Evolutionary conservation across 225 moss, liverwort and hornwort genomes (phyloP).

Genomic region (Marchantia polymorpha): DNA sequence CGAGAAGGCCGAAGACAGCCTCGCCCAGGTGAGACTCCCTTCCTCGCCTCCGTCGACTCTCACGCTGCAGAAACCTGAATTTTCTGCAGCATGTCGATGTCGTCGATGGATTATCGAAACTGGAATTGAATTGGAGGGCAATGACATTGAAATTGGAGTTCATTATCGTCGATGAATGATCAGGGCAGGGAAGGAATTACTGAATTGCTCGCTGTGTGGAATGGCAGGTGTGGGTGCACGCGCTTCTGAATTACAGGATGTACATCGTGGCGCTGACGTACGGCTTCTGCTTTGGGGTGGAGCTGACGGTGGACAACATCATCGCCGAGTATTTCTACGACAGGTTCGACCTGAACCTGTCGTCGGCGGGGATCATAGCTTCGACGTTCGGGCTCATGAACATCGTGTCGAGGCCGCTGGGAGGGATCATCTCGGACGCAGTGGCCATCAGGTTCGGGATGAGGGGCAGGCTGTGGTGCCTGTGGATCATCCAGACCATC

Average conservation of each 20-base stretch:
- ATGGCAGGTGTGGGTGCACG: slow-evolving; percentile 11
- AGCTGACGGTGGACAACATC: slow-evolving; percentile 73
- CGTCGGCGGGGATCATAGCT: slow-evolving; percentile 51
- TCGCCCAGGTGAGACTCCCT: slow-evolving; percentile 46
- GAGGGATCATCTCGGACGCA: slow-evolving; percentile 51
- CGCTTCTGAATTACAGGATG: slow-evolving; percentile 38
- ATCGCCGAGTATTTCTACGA: too few relatives aligned
- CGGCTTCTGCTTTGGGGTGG: slow-evolving; percentile 69
- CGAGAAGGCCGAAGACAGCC: slow-evolving; percentile 46
- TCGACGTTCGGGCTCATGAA: slow-evolving; percentile 59
- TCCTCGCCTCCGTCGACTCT: too few relatives aligned
- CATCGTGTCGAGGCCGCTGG: slow-evolving; percentile 56
- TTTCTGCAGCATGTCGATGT: too few relatives aligned
- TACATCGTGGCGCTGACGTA: slow-evolving; percentile 59
- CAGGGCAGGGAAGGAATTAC: too few relatives aligned
- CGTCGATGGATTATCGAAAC: too few relatives aligned
- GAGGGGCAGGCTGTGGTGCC: slow-evolving; percentile 62
- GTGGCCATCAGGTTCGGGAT: slow-evolving; percentile 44
- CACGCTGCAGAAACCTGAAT: neutral
- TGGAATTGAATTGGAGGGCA: too few relatives aligned
- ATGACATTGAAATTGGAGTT: too few relatives aligned
- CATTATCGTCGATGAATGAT: too few relatives aligned
- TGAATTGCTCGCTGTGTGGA: too few relatives aligned
- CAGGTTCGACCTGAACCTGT: slow-evolving; percentile 50
- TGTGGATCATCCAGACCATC: slow-evolving; percentile 49